Base-by-base conservation (phyloP, 169 alveolate species). In the Cryptosporidium viatorum region DNA sequence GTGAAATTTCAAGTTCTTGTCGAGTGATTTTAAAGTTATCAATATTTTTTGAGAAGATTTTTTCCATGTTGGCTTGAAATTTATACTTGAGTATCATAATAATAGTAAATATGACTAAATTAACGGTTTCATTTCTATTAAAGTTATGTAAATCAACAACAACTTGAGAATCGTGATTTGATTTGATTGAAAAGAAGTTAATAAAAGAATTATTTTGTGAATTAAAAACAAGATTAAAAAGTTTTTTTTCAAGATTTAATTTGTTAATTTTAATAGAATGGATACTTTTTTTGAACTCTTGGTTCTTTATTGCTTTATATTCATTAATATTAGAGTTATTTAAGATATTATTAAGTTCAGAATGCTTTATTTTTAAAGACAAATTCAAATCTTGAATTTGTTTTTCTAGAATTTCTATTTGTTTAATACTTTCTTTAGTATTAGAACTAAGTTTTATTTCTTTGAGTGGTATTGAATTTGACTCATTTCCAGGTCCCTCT, bases 401-500 rank as follows among this genome's bases (percentile, higher is more conserved):
- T 3, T 14, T 31, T 51, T 71, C 18, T 12, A 71, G 0, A n/a
- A 7, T 14, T 37, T 51, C 62, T 31, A 71, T 21, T 37, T 41
- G 10, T 33, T 45, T 3, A 3, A 33, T 5, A 12, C 62, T 37
- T n/a, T 43, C n/a, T 62, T 60, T 41, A 16, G 21, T 45, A 3
- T 9, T 45, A 21, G 45, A 31, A 43, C 16, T 21, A 4, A 37
- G 21, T 4, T 65, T 58, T 4, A 35, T 14, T 12, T 33, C 43
- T 65, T 58, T 80, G 16, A 80, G 0, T 23, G 75, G 65, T 62
- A 80, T 80, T 59, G 18, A 29, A 18, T 21, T 41, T 23, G 80
- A 62, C 26, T 80, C 89, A 37, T 21, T 39, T 26, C 89, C 89
- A 26, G 89, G 89, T 67, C 89, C 89, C 1, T 59, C 73, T 21